Base-by-base conservation (phyloP, 2,329 filamentous ascomycete species). In the Cladophialophora yegresii region DNA sequence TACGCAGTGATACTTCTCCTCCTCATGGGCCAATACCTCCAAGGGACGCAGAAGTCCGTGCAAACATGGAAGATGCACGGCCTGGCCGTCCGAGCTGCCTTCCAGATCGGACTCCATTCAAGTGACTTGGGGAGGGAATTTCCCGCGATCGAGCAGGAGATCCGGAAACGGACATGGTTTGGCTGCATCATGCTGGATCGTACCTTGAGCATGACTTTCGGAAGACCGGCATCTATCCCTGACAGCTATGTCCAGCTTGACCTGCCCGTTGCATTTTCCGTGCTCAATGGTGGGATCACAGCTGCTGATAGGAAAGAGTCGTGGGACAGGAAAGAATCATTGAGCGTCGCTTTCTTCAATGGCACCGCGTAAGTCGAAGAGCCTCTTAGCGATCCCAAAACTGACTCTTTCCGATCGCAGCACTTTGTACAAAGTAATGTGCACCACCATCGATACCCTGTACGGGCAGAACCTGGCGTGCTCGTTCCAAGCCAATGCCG, bases 51-150 rank as follows among this genome's bases (percentile, higher is more conserved):
- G 43, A 79, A 79, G 22, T 84, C 83, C 0, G 75, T 83, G 1
- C 79, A 84, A 60, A 80, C 83, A 1, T 86, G 83, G 83, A 82
- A 77, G 0, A 76, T 81, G 0, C 84, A 85, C 65, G 83, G 84
- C 0, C 74, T 85, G 0, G 79, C 82, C 0, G 78, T 85, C 2
- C 81, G 79, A 63, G 79, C 80, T 0, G 83, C 83, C 0, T 73
- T 83, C 28, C 79, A 83, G 32, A 73, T 86, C 1, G 83, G 84
- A 0, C 71, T 85, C 0, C 83, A 85, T 63, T 83, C 79, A 0
- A 72, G 72, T 2, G 71, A 79, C 22, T 75, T 77, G 0, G 73
- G 75, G 0, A 71, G 68, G 6, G 65, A 72, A 0, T 79, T 81
- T 49, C 69, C 77, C 0, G 74, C 77, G 0, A 56, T 82, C 0